These are phyloP conservation scores for Cyberlindnera lachancei DNA, from an alignment of 805 yeast genomes.

Conservation along the genomic window DNA sequence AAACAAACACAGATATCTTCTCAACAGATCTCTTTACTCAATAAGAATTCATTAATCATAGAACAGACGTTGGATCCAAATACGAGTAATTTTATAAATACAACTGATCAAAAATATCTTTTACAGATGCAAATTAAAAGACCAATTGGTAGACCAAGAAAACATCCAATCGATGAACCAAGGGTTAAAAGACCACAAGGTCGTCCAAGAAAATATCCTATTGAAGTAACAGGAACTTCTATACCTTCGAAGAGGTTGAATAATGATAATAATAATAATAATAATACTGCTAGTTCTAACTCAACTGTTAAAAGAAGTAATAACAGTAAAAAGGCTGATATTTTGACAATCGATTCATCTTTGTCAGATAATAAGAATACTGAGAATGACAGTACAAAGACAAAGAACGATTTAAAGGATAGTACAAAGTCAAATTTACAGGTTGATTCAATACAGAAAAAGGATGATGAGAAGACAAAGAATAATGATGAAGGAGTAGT, in stretches of 20 bases:
- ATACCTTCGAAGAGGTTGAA: too few species aligned
- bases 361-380: too few species aligned
- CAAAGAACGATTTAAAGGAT: too few species aligned
- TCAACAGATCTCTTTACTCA: constrained; percentile 2
- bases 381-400: too few species aligned
- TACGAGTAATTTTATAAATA: constrained; percentile 1
- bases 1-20: constrained; percentile 3
- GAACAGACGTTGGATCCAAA: constrained; percentile 16
- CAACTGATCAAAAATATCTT: constrained; percentile 11
- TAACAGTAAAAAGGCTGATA: neutral
- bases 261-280: too few species aligned
- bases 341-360: neutral
- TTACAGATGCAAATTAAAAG: constrained; percentile 26
- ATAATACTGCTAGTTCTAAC: neutral
- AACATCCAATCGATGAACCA: constrained; percentile 39
- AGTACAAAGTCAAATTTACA: too few species aligned
- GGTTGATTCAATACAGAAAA: too few species aligned
- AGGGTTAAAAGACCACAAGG: constrained; percentile 28
- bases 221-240: constrained; percentile 11
- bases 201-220: constrained; percentile 21
- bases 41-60: constrained; percentile 12
- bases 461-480: too few species aligned
- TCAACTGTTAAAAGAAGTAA: neutral
- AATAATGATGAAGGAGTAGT: too few species aligned
- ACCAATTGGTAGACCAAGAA: constrained; percentile 44